These are phyloP conservation scores for Pseudopithomyces maydicus DNA, from an alignment of 2,329 filamentous ascomycete genomes.

Conservation along the genomic window DNA sequence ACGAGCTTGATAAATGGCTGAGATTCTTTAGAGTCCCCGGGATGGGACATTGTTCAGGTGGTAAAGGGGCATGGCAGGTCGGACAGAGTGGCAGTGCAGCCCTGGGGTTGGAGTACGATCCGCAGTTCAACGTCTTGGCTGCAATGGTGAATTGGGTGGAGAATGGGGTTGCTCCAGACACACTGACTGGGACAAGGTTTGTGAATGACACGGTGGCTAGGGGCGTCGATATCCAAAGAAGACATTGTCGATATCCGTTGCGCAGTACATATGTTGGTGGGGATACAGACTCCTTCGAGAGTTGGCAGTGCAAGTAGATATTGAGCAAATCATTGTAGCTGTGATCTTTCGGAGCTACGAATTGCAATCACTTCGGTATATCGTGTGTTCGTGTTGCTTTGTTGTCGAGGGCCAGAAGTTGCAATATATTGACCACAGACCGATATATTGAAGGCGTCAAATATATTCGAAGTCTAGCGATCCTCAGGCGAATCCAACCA, in stretches of 20 bases:
- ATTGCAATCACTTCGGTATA: no score
- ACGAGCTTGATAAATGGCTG: conserved; percentile 45
- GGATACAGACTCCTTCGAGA: conserved; percentile 16
- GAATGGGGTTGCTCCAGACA: conserved; percentile 19
- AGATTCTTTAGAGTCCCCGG: conserved; percentile 59
- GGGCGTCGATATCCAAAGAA: conserved; percentile 20
- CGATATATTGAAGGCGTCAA: no score
- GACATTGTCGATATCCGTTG: conserved; percentile 29
- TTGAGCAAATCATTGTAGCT: background rate
- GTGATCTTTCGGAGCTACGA: background rate
- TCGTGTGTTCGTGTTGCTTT: no score
- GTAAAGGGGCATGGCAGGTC: conserved; percentile 49
- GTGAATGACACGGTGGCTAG: conserved; percentile 11
- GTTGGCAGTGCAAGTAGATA: conserved; percentile 19
- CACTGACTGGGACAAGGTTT: conserved; percentile 19
- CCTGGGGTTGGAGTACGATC: conserved; percentile 21
- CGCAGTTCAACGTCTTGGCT: conserved; percentile 28
- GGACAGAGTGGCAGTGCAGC: conserved; percentile 29
- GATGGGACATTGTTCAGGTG: conserved; percentile 57
- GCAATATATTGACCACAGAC: no score
- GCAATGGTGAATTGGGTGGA: conserved; percentile 28
- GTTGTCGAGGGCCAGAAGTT: no score
- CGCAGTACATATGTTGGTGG: conserved; percentile 23
- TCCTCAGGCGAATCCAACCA: no score
- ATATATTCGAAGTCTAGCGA: no score